Evolutionary conservation across 805 yeast genomes (phyloP), one percentile per base, ranked within the genome.

Genomic region (Blastobotrys peoriensis): DNA sequence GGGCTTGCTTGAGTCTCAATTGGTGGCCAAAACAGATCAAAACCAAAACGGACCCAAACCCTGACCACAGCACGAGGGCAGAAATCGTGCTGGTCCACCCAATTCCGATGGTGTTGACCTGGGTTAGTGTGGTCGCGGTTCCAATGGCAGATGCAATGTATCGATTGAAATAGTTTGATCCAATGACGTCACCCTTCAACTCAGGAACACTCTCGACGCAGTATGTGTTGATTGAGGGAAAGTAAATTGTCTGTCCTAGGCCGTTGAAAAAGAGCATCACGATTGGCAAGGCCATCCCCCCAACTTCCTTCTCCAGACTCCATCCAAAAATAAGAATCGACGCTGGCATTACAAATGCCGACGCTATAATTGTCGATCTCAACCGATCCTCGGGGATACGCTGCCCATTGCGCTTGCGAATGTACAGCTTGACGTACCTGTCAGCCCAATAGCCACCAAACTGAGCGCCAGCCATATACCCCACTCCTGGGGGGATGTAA

Each of bases 181-280:
- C 79, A 35, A 78, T 71, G 1, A 78, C 81, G 53, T 73, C 81
- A 17, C 81, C 78, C 27, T 67, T 68, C 36, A 77, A 55, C 25
- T 72, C 66, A 1, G 81, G 80, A 70, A 75, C 66, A 3, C 76
- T 70, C 52, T 78, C 83, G 20, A 76, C 75, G 60, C 81, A 75
- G 54, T 78, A 78, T 2, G 81, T 70, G 51, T 78, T 78, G 33
- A 74, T 54, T 15, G 74, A 67, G 1, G 82, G 79, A 52, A 75
- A 78, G 6, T 69, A 57, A 20, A 70, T 60, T 0, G 80, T 74
- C 54, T 78, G 82, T 0, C 73, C 74, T 38, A 74, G 45, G 0
- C 78, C 82, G 38, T 66, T 63, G 17, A 69, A 20, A 48, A 75
- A 75, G 69, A 77, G 60, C 46, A 68, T 61, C 1, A 76, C 63